Base-by-base conservation (phyloP, 1,139 yeast genomes). In the Scheffersomyces illinoinensis region DNA sequence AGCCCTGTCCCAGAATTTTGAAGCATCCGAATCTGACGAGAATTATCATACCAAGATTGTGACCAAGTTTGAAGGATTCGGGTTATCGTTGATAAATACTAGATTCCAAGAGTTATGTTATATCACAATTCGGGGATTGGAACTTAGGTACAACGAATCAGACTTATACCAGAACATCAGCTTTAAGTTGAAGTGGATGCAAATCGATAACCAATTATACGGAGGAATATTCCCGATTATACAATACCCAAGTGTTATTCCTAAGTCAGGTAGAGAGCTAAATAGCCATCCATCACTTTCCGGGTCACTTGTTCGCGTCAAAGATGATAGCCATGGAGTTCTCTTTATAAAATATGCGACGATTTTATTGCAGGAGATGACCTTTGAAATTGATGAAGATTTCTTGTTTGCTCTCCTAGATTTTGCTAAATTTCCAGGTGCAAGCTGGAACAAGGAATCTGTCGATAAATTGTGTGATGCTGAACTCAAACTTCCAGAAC, bases 311-410 rank as follows among this genome's bases (percentile, higher is more conserved):
- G 90, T 97, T 19, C 85, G 87, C 61, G 91, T 95, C 20, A 91
- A 91, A 64, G 99, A 93, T 74, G 91, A 90, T 56, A 81, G 91
- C 10, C 97, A 93, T 72, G 99, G 99, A 26, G 96, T 96, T 14
- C 75, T 88, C 19, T 93, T 90, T 70, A 87, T 93, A 69, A 96
- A 96, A 71, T 93, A 93, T 75, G 97, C 98, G 0, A 93, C 99
- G 0, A 70, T 91, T 1, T 76, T 96, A 60, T 74, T 96, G 57
- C 99, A 96, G 74, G 98, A 95, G 70, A 85, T 96, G 84, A 89
- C 98, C 0, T 76, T 95, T 57, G 98, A 95, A 68, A 84, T 95
- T 56, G 99, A 96, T 72, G 99, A 96, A 72, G 98, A 93, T 71
- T 93, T 96, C 73, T 73, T 95, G 66, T 88, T 89, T 73, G 93